Conservation (phyloP, 1,139 yeast species). For the Arxiozyma heterogenica region DNA sequence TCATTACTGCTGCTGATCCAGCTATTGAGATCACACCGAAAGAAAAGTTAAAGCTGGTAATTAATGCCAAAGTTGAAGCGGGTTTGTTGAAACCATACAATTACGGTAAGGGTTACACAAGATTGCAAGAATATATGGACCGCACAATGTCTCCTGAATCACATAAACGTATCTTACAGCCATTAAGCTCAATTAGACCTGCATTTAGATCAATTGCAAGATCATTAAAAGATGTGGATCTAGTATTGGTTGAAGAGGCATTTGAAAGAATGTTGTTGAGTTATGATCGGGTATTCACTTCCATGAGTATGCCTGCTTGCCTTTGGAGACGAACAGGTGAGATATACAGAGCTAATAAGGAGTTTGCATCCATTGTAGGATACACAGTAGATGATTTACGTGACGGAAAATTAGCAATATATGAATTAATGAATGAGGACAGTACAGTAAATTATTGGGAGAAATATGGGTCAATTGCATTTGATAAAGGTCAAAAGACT, state of each 20-base stretch:
- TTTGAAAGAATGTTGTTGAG: slow-evolving; percentile 90
- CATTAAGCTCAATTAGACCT: slow-evolving; percentile 79
- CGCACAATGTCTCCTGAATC: slow-evolving; percentile 82
- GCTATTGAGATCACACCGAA: slow-evolving; percentile 92
- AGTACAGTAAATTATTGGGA: slow-evolving; percentile 99
- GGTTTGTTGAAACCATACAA: slow-evolving; percentile 89
- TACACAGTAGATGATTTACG: slow-evolving; percentile 84
- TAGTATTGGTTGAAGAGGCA: slow-evolving; percentile 86
- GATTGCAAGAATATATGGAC: slow-evolving; percentile 87
- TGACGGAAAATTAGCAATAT: slow-evolving; percentile 86
- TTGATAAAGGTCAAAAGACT: slow-evolving; percentile 92
- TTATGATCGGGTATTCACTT: slow-evolving; percentile 90
- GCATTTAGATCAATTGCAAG: slow-evolving; percentile 92
- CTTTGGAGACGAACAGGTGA: slow-evolving; percentile 97
- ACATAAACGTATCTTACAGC: slow-evolving; percentile 79
- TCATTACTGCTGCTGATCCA: slow-evolving; percentile 95
- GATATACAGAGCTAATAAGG: slow-evolving; percentile 89
- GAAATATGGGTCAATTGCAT: slow-evolving; percentile 92
- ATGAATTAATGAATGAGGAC: slow-evolving; percentile 92
- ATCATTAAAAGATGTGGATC: slow-evolving; percentile 81
- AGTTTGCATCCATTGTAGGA: slow-evolving; percentile 92
- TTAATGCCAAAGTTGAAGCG: slow-evolving; percentile 89
- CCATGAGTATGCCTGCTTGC: slow-evolving; percentile 98
- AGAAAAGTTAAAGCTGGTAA: slow-evolving; percentile 88
- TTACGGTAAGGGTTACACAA: slow-evolving; percentile 87